A percentile compares a stretch with the other conserved stretches of the same genome.
Evolutionary conservation across 768 basidiomycete species (phyloP).

Genomic region (Phaeotremella fagi): DNA sequence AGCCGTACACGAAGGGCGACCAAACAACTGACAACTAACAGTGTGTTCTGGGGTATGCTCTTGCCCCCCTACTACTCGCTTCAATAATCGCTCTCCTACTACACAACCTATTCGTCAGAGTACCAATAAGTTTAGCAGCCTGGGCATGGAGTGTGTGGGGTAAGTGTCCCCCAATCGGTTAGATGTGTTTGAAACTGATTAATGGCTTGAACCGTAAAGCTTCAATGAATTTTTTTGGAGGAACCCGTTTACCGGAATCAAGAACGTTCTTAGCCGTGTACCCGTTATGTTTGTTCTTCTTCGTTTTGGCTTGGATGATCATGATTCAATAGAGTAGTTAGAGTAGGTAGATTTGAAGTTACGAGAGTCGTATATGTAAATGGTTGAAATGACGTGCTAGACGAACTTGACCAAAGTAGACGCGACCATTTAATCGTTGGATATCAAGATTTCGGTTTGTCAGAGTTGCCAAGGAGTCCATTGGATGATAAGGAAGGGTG

Average conservation of each 20-base stretch:
- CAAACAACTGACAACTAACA: constrained; percentile 13
- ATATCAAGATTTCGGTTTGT: too few species aligned
- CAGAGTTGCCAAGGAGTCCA: too few species aligned
- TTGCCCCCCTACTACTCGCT: constrained; percentile 86
- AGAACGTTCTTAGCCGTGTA: constrained; percentile 90
- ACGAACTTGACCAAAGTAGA: too few species aligned
- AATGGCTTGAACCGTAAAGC: constrained; percentile 53
- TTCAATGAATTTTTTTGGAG: constrained; percentile 90
- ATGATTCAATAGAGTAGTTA: constrained; percentile 74
- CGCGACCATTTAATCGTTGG: too few species aligned
- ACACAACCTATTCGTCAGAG: constrained; percentile 71
- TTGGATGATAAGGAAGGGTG: too few species aligned
- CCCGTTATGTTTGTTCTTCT: constrained; percentile 89
- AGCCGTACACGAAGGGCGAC: neutral
- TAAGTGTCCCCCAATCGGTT: constrained; percentile 49
- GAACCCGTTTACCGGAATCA: constrained; percentile 86
- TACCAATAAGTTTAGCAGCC: constrained; percentile 75
- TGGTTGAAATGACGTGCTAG: too few species aligned
- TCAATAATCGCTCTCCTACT: constrained; percentile 82
- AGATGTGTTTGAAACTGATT: neutral
- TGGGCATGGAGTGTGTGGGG: constrained; percentile 99
- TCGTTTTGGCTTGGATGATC: constrained; percentile 95
- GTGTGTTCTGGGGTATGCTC: constrained; percentile 90
- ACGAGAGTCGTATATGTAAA: too few species aligned
- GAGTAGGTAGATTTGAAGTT: too few species aligned